Evolutionary conservation across 371 early-diverging fungal genomes (phyloP).

Genomic region (Mucor ambiguus): DNA sequence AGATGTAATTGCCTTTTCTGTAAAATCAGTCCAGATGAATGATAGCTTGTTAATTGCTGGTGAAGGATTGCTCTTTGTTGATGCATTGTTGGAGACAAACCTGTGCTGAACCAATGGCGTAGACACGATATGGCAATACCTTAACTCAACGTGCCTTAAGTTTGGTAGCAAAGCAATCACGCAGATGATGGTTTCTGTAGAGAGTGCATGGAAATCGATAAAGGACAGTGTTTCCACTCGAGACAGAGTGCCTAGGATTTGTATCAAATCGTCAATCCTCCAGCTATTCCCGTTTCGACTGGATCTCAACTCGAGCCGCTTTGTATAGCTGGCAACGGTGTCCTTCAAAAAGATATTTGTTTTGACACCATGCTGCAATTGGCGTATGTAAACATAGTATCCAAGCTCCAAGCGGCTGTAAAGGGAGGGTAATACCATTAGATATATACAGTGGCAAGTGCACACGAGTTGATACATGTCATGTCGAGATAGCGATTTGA

Average conservation of each 20-base stretch:
- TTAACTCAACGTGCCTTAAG: conserved; percentile 23
- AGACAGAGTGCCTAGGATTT: conserved; percentile 6
- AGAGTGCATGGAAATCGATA: conserved; percentile 35
- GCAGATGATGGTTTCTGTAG: conserved; percentile 36
- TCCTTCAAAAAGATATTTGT: conserved; percentile 1
- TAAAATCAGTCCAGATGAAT: conserved; percentile 39
- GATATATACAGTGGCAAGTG: background rate
- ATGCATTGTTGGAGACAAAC: background rate
- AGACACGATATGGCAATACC: conserved; percentile 32
- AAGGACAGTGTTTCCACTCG: conserved; percentile 20
- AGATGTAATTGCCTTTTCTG: conserved; percentile 7
- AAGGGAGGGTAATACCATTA: background rate
- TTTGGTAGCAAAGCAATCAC: conserved; percentile 15
- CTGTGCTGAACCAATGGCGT: background rate
- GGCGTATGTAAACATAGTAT: background rate
- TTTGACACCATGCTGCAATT: conserved; percentile 1
- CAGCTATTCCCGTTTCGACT: conserved; percentile 29
- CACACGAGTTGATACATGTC: background rate
- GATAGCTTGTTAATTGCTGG: background rate
- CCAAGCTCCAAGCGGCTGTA: background rate
- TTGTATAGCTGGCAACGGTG: conserved; percentile 16
- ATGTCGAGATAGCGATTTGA: background rate
- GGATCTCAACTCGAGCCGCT: conserved; percentile 26
- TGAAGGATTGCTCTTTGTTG: background rate
- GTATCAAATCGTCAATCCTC: conserved; percentile 21